These are phyloP conservation scores for Paraphaeosphaeria minitans DNA, from an alignment of 2,329 filamentous ascomycete species.

Conservation along the genomic window DNA sequence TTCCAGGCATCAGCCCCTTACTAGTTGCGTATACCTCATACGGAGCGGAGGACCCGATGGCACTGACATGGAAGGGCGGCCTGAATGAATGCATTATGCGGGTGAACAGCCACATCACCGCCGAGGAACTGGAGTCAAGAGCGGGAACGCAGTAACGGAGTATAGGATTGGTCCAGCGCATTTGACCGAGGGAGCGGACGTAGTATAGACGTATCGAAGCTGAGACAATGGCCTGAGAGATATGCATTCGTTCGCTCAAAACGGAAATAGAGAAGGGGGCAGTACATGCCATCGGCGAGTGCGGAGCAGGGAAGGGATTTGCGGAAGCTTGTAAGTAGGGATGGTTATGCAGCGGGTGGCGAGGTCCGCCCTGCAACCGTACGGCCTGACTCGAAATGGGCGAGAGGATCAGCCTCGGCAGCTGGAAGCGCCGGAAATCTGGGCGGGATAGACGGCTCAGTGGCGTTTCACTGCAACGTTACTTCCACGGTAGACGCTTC, in stretches of 20 bases:
- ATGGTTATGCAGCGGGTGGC: background rate
- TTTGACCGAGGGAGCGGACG: slow-evolving; percentile 4
- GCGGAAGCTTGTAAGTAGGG: background rate
- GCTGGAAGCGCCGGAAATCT: slow-evolving; percentile 1
- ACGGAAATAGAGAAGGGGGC: slow-evolving; percentile 8
- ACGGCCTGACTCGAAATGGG: background rate
- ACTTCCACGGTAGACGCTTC: slow-evolving; percentile 13
- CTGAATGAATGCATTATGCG: slow-evolving; percentile 13
- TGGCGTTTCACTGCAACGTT: slow-evolving; percentile 16
- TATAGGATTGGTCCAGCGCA: slow-evolving; percentile 12
- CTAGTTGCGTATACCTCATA: background rate
- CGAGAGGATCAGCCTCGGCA: slow-evolving; percentile 8
- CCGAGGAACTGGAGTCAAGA: slow-evolving; percentile 7
- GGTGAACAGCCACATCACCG: background rate
- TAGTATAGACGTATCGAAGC: slow-evolving; percentile 10
- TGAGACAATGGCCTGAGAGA: slow-evolving; percentile 13
- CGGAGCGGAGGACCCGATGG: background rate
- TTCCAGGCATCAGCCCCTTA: background rate
- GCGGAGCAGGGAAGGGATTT: background rate
- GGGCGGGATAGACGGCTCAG: slow-evolving; percentile 1
- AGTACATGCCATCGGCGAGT: slow-evolving; percentile 12
- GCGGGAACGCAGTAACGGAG: background rate
- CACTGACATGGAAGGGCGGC: background rate
- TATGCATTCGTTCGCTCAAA: slow-evolving; percentile 14
- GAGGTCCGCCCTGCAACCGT: slow-evolving; percentile 8